Conservation (phyloP, 2,329 filamentous ascomycete species). For the Orbilia blumenaviensis region DNA sequence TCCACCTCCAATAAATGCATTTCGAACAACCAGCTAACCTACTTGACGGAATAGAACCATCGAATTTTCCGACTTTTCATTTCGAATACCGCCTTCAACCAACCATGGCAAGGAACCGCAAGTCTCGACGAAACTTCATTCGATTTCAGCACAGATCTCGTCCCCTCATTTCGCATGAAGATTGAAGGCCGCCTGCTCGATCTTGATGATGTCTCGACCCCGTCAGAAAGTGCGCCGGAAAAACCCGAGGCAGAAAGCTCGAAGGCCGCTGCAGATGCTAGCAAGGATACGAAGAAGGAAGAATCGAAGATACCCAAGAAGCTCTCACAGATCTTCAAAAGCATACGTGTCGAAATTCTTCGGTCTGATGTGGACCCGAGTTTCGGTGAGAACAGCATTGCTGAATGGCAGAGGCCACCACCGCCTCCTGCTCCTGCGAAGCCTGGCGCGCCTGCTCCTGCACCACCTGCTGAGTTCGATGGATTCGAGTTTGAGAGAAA, state of each 20-base stretch:
- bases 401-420: constrained; percentile 89
- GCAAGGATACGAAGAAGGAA: constrained; percentile 61
- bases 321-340: constrained; percentile 82
- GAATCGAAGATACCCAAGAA: constrained; percentile 66
- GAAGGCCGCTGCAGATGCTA: constrained; percentile 63
- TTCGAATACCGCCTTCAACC: constrained; percentile 91
- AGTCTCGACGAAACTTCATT: constrained; percentile 66
- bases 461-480: constrained; percentile 77
- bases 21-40: background rate
- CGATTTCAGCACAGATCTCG: constrained; percentile 79
- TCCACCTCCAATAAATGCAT: background rate
- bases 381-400: constrained; percentile 67
- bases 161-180: constrained; percentile 86
- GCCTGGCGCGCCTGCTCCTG: constrained; percentile 66
- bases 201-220: constrained; percentile 65
- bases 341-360: constrained; percentile 73
- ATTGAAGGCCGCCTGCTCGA: constrained; percentile 88
- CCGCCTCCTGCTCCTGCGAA: constrained; percentile 65
- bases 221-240: constrained; percentile 14
- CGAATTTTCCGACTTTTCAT: constrained; percentile 93
- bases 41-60: constrained; percentile 71
- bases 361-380: constrained; percentile 71
- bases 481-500: constrained; percentile 89
- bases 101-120: constrained; percentile 89
- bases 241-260: constrained; percentile 57